Base-by-base conservation (phyloP, 2,329 filamentous ascomycete genomes). In the Aspergillus sp. region DNA sequence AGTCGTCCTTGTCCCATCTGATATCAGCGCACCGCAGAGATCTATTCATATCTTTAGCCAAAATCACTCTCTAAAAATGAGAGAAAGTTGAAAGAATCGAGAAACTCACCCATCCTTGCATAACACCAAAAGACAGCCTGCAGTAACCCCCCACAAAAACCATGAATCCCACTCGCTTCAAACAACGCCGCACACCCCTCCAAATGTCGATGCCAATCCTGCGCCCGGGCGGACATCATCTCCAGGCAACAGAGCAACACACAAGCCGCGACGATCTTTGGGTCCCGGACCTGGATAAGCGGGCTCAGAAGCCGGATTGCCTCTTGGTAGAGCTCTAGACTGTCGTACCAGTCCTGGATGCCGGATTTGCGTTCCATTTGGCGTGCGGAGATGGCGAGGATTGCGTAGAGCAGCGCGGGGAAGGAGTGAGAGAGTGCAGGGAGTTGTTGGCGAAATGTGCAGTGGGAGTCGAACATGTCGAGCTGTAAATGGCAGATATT, bases 51-150 rank as follows among this genome's bases (percentile, higher is more conserved):
- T 14, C 21, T 53, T 51, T 53, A 27, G 58, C 55, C 44, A 61
- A 14, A 31, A 43, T 6, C 14, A 9, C 17, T 15, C 11, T 31
- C 3, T 7, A 4, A 35, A 50, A 33, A 17, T n/a, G 14, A 39
- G 15, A 11, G 6, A 15, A 24, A 9, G 9, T n/a, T 4, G 7
- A 21, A 21, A 24, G 45, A n/a, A 14, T 14, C 6, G 1, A 23
- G 9, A 2, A 15, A 57, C 73, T 59, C 57, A 80, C 78, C 78
- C 81, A 85, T 85, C 44, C 83, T 75, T 0, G 80, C 82, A 64
- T 83, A 85, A 62, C 81, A 84, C 82, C 82, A 85, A 60, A 85
- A 85, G 0, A 85, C 73, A 0, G 82, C 82, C 62, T 83, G 80
- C 6, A 81, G 68, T 17, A 84, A 65, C 0, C 82, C 82, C 2